Base-by-base conservation (phyloP, 805 yeast genomes). In the Nakazawaea pomicola region DNA sequence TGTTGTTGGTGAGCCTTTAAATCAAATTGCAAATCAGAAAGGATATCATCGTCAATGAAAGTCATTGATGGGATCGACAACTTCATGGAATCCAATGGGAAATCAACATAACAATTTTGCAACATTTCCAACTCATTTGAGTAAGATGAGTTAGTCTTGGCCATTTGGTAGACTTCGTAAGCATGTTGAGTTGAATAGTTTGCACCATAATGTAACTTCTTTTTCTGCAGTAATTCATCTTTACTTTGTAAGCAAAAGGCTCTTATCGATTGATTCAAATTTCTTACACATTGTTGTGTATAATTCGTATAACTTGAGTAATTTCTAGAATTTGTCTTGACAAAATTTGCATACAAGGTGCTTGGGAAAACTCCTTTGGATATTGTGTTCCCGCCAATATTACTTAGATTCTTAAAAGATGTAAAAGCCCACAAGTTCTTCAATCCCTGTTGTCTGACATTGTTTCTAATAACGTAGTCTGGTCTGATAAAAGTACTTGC, bases 41-140 rank as follows among this genome's bases (percentile, higher is more conserved):
- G 43, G n/a, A 70, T 58, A 24, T 69, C 73, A 19, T 67, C 67
- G 43, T 74, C 69, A 41, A 76, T 62, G 33, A 69, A 59, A 11
- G 65, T 54, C 41, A 64, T 58, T n/a, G 66, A 48, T n/a, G 73
- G 67, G 35, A 71, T 52, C 16, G 56, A 40, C 12, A 57, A 49
- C 16, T 56, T 36, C 36, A 31, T 54, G 36, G 78, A 72, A 14
- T 58, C 51, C 18, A 80, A 46, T 29, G 62, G 64, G 51, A 85
- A 82, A 49, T 82, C 88, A 31, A 78, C 78, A 45, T 66, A 66
- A 33, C 80, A 66, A 16, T 80, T 83, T n/a, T 58, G 57, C 19
- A 54, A 35, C 29, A 29, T 33, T 24, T 46, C 47, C 19, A 29
- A 33, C 18, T 46, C 46, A 18, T 40, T 42, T 12, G 56, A 20